These are phyloP conservation scores for Rostrohypoxylon terebratum DNA, from an alignment of 495 filamentous ascomycete genomes.

Conservation along the genomic window DNA sequence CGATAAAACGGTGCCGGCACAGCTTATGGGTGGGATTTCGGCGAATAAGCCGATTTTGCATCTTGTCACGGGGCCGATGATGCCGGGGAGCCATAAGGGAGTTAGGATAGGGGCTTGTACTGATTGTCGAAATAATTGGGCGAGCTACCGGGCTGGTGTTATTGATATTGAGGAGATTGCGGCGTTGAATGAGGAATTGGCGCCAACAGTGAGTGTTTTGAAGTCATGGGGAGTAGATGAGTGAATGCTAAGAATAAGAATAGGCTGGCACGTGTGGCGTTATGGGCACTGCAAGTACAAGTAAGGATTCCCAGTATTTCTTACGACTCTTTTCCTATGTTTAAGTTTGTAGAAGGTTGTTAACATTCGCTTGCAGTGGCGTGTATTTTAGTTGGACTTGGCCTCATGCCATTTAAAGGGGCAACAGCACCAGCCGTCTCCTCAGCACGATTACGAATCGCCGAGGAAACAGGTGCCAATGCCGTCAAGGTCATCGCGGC, in stretches of 20 bases:
- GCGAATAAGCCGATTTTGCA: conserved; percentile 75
- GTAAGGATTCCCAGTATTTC: conserved; percentile 18
- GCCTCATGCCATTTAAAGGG: conserved; percentile 71
- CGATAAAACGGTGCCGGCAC: conserved; percentile 76
- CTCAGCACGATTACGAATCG: conserved; percentile 70
- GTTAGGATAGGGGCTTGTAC: conserved; percentile 73
- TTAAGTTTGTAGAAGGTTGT: background rate
- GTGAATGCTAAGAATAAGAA: conserved; percentile 4
- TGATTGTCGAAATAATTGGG: conserved; percentile 76
- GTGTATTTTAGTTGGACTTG: conserved; percentile 70
- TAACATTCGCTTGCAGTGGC: conserved; percentile 58
- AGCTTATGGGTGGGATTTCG: conserved; percentile 76
- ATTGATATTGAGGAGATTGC: conserved; percentile 75
- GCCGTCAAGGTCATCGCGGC: conserved; percentile 62
- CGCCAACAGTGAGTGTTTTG: conserved; percentile 65
- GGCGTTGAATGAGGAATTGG: conserved; percentile 74
- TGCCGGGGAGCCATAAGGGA: conserved; percentile 71
- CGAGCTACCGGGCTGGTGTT: conserved; percentile 67
- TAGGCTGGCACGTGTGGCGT: conserved; percentile 75
- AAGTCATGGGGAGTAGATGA: background rate
- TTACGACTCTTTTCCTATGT: background rate
- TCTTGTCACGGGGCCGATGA: conserved; percentile 74
- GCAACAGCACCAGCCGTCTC: conserved; percentile 75
- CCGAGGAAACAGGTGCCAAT: conserved; percentile 70
- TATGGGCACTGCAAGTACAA: conserved; percentile 77